Conservation (phyloP, 768 basidiomycete genomes). For the Pulveroboletus frians region DNA sequence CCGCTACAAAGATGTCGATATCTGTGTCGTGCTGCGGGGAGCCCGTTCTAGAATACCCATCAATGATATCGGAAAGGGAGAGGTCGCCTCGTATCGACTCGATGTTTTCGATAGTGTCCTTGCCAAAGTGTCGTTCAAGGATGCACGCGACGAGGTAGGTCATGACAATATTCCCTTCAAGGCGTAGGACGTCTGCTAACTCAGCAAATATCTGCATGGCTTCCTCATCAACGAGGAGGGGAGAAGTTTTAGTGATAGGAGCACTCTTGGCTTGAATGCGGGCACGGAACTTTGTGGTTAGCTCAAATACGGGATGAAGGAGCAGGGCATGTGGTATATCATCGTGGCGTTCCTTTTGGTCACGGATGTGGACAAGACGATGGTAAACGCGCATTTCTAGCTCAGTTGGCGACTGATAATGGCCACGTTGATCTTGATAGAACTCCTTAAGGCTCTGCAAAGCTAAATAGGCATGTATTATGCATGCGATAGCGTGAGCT, state of each 20-base stretch:
- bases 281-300: slow-evolving; percentile 75
- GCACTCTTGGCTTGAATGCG: slow-evolving; percentile 78
- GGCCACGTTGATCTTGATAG: slow-evolving; percentile 74
- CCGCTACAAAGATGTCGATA: slow-evolving; percentile 19
- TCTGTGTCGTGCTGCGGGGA: slow-evolving; percentile 26
- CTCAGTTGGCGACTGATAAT: slow-evolving; percentile 73
- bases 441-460: slow-evolving; percentile 90
- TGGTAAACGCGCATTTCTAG: slow-evolving; percentile 97
- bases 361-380: slow-evolving; percentile 84
- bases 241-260: slow-evolving; percentile 64
- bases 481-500: background rate
- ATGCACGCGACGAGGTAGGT: slow-evolving; percentile 89
- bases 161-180: slow-evolving; percentile 62
- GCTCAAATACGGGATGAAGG: slow-evolving; percentile 69
- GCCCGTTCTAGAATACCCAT: slow-evolving; percentile 42
- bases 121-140: slow-evolving; percentile 79
- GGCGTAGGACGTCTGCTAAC: slow-evolving; percentile 56
- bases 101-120: slow-evolving; percentile 73
- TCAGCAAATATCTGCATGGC: slow-evolving; percentile 63
- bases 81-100: slow-evolving; percentile 58
- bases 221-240: slow-evolving; percentile 55
- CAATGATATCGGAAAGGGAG: slow-evolving; percentile 59
- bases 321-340: slow-evolving; percentile 65
- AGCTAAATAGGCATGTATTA: slow-evolving; percentile 44
- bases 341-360: slow-evolving; percentile 72